Percentiles rank a stretch among this genome's conserved stretches.
These are phyloP conservation scores for Neurospora sp. DNA, from an alignment of 495 filamentous ascomycete genomes.

Conservation along the genomic window DNA sequence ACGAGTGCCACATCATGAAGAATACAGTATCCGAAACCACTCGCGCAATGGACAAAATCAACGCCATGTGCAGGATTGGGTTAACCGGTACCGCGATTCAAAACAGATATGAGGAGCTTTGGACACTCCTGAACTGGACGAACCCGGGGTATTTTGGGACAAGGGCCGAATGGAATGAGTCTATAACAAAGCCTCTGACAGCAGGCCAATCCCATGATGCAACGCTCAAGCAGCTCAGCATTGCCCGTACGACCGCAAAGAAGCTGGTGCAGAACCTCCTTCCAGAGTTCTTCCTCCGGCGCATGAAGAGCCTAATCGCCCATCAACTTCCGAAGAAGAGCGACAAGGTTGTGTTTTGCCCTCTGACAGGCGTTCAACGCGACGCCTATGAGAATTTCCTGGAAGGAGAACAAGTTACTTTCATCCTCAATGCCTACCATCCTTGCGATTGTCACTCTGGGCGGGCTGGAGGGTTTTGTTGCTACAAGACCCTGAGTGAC, in stretches of 20 bases:
- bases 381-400: slow-evolving; percentile 80
- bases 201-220: slow-evolving; percentile 86
- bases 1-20: slow-evolving; percentile 93
- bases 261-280: slow-evolving; percentile 82
- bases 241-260: slow-evolving; percentile 71
- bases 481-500: slow-evolving; percentile 47
- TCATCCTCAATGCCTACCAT: slow-evolving; percentile 57
- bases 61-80: slow-evolving; percentile 86
- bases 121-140: slow-evolving; percentile 95
- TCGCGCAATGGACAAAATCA: slow-evolving; percentile 80
- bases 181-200: slow-evolving; percentile 69
- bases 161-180: slow-evolving; percentile 62
- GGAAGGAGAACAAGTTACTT: slow-evolving; percentile 57
- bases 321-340: slow-evolving; percentile 94
- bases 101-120: slow-evolving; percentile 95
- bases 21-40: slow-evolving; percentile 68
- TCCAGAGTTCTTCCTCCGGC: slow-evolving; percentile 82
- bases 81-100: slow-evolving; percentile 95
- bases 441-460: slow-evolving; percentile 59
- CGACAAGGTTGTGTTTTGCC: slow-evolving; percentile 92
- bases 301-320: slow-evolving; percentile 88
- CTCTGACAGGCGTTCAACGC: slow-evolving; percentile 70
- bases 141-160: slow-evolving; percentile 84
- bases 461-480: slow-evolving; percentile 77
- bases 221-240: slow-evolving; percentile 71